These are phyloP conservation scores for Penicillium odoratum DNA, from an alignment of 495 filamentous ascomycete genomes.

Conservation along the genomic window DNA sequence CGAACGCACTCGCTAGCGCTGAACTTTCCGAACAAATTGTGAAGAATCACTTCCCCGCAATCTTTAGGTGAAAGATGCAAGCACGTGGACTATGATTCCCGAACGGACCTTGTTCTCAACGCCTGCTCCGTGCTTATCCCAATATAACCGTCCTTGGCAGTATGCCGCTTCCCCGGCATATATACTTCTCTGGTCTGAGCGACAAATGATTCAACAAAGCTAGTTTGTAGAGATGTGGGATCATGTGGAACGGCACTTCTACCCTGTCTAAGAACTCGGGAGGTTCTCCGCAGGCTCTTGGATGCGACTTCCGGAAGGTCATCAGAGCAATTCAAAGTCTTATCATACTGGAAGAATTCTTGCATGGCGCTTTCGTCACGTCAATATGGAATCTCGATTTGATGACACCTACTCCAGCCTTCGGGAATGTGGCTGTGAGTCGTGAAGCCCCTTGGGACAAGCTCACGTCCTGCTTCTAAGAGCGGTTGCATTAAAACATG, in stretches of 20 bases:
- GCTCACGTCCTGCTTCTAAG: neutral
- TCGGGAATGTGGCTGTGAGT: neutral
- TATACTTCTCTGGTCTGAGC: neutral
- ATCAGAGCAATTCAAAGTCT: neutral
- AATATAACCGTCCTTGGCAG: neutral
- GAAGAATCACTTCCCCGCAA: neutral
- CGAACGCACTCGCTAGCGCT: neutral
- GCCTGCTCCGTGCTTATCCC: neutral
- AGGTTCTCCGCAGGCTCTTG: too few species aligned
- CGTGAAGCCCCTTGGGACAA: neutral
- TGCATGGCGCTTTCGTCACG: neutral
- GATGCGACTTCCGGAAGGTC: neutral
- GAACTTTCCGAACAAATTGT: neutral
- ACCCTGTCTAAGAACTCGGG: too few species aligned
- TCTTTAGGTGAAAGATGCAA: neutral
- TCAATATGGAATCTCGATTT: neutral
- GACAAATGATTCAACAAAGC: neutral
- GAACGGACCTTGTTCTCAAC: neutral
- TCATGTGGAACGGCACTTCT: neutral
- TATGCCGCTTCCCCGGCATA: neutral
- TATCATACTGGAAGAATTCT: neutral
- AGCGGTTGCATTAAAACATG: neutral
- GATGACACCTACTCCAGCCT: neutral
- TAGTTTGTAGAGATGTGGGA: neutral
- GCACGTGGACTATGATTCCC: neutral